Percentiles rank a stretch among this genome's conserved stretches.
Evolutionary conservation across 139 green algal genomes (phyloP).

Genomic region (Auxenochlorella pyrenoidosa): DNA sequence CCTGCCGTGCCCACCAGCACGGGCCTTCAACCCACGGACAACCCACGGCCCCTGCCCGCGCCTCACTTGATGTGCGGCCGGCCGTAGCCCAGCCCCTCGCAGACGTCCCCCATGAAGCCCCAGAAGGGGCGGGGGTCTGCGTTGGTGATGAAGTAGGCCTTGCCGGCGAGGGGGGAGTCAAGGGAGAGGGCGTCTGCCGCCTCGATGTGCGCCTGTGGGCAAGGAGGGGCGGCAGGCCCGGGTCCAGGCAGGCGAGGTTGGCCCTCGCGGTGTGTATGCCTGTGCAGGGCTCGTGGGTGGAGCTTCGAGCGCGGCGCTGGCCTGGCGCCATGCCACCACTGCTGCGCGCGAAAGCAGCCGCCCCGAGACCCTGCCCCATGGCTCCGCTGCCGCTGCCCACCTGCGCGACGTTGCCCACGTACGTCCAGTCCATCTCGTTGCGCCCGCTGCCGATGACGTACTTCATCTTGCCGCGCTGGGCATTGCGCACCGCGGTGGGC

Average conservation of each 20-base stretch:
- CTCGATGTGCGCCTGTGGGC: conserved; percentile 50
- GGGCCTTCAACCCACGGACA: too few species aligned
- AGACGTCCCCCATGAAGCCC: conserved; percentile 86
- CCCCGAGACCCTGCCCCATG: too few species aligned
- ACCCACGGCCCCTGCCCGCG: too few species aligned
- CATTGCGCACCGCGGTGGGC: conserved; percentile 67
- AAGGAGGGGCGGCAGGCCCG: neutral
- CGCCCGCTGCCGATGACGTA: conserved; percentile 87
- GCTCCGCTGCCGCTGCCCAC: too few species aligned
- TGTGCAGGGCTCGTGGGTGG: too few species aligned
- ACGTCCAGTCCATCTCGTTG: conserved; percentile 92
- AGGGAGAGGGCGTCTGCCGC: conserved; percentile 63
- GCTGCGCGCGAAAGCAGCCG: too few species aligned
- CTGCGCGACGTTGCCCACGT: conserved; percentile 91
- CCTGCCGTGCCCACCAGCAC: too few species aligned
- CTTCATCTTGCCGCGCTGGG: conserved; percentile 87
- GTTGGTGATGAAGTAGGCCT: conserved; percentile 93
- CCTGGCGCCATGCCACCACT: too few species aligned
- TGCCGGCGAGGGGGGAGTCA: conserved; percentile 58
- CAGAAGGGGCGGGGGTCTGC: conserved; percentile 84
- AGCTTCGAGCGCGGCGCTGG: too few species aligned
- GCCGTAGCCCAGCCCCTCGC: conserved; percentile 84
- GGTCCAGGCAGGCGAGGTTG: neutral
- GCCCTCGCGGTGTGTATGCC: too few species aligned
- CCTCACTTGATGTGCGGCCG: conserved; percentile 56